These are phyloP conservation scores for Aspergillus fumigatus DNA, from an alignment of 2,329 filamentous ascomycete genomes.

Conservation along the genomic window DNA sequence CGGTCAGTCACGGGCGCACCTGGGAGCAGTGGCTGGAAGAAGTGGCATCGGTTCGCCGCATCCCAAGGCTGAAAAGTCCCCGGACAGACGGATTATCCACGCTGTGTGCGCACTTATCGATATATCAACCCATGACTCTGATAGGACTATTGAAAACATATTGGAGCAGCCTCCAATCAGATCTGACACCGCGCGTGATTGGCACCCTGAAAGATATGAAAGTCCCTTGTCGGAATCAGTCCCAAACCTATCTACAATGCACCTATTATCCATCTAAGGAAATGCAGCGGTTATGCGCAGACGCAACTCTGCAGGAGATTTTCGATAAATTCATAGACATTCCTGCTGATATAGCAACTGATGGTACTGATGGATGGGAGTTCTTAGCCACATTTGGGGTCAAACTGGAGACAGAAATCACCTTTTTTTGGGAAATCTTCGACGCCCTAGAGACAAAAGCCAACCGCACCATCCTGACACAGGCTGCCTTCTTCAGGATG, in stretches of 20 bases:
- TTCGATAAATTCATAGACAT: neutral
- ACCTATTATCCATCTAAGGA: no score
- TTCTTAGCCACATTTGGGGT: neutral
- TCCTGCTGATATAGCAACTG: neutral
- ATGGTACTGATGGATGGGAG: neutral
- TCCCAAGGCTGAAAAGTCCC: slow-evolving; percentile 2
- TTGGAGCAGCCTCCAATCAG: neutral
- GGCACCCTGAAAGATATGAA: no score
- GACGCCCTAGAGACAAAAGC: neutral
- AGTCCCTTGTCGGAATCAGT: no score
- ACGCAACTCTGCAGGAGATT: no score
- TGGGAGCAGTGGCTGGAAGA: slow-evolving; percentile 5
- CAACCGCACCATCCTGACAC: neutral
- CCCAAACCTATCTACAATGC: fast-evolving
- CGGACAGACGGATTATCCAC: neutral
- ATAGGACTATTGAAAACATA: slow-evolving; percentile 1
- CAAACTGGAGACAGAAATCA: neutral
- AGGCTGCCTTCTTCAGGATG: neutral
- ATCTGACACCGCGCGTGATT: neutral
- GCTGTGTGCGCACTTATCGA: neutral
- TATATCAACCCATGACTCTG: neutral
- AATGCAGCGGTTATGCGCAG: no score
- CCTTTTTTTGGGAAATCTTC: neutral
- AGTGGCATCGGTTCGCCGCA: neutral
- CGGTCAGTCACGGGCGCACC: neutral